Base-by-base conservation (phyloP, 192 early-diverging fungal species). In the Globomyces pollinis-pini region DNA sequence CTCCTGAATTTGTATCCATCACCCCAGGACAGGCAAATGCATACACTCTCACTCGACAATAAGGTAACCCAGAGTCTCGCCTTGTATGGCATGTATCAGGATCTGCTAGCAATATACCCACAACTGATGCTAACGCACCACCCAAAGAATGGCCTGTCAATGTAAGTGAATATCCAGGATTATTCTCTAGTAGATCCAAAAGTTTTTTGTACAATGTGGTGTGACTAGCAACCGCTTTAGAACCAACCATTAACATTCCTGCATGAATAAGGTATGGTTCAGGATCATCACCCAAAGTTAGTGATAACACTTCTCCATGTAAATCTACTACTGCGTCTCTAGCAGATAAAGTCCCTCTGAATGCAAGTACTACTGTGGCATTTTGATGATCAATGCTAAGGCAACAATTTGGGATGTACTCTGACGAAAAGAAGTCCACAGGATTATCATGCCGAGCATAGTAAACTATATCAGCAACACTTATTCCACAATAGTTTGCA, bases 131-230 rank as follows among this genome's bases (percentile, higher is more conserved):
- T 1, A 96, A 86, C 1, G 90, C 91, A 29, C 84, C 91, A 38
- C 93, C 93, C n/a, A 96, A 63, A 8, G 86, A 88, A 66, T 96
- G 93, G 6, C 93, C 93, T 3, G 87, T 90, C 11, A 96, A 60
- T 2, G 93, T 80, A 44, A 96, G 64, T 0, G 83, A 81, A 61
- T 96, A 96, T 34, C 83, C 80, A 5, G 85, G 85, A 51, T 89
- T 83, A 20, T 76, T 55, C 15, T 80, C 68, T 34, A 93, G 67
- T 1, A 88, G 88, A 26, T 83, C 74, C 8, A 68, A 63, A 20
- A 92, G 80, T 13, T 81, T 78, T 41, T 80, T 79, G 63, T 79
- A 86, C 2, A 92, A 80, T 1, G 86, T 83, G 6, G 62, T 38
- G 26, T 53, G 50, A n/a, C 73, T 64, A 0, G 90, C 77, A 11